Base-by-base conservation (phyloP, 257 asterid genomes). In the Mitragyna speciosa region DNA sequence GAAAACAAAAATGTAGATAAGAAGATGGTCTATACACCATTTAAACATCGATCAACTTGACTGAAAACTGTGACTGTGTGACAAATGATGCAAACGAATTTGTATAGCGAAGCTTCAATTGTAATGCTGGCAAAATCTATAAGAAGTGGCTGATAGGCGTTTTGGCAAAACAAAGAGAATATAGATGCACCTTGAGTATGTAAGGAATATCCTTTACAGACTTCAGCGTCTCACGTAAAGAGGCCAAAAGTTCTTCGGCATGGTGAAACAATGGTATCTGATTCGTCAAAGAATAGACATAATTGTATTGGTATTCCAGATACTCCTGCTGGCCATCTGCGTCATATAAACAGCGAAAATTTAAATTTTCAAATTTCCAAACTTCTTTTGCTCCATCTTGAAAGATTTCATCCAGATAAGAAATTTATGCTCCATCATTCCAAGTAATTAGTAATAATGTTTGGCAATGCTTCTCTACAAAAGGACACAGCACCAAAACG, bases 401-500 rank as follows among this genome's bases (percentile, higher is more conserved):
- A 24, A 6, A 52, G 26, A 47, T 4, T 36, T 56, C 15, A 78
- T 31, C 33, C 59, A 72, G 51, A 64, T 39, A n/a, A 5, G 49
- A 30, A 20, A 56, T 9, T 79, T 22, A 12, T 20, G 17, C 36
- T 49, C 33, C 36, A 33, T 17, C 76, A 74, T 24, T 30, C 17
- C 66, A 45, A 43, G 68, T 9, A 24, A 65, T 6, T 14, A 17
- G 51, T 47, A 67, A 39, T 26, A 4, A 8, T 11, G 30, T 39
- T 65, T n/a, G 77, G 76, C 52, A 33, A 56, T 31, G 45, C 45
- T 41, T 77, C 43, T 70, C 73, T 31, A 85, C 86, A 95, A 94
- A 95, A 89, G 99, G 97, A 95, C 93, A 95, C 99, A 81, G 96
- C 88, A 83, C 93, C 90, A 41, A 95, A 97, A 82, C 99, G 99